Evolutionary conservation across 176 grass and related monocot genomes (phyloP), one percentile per base, ranked within the genome.

Genomic region (barley (Hordeum vulgare)): DNA sequence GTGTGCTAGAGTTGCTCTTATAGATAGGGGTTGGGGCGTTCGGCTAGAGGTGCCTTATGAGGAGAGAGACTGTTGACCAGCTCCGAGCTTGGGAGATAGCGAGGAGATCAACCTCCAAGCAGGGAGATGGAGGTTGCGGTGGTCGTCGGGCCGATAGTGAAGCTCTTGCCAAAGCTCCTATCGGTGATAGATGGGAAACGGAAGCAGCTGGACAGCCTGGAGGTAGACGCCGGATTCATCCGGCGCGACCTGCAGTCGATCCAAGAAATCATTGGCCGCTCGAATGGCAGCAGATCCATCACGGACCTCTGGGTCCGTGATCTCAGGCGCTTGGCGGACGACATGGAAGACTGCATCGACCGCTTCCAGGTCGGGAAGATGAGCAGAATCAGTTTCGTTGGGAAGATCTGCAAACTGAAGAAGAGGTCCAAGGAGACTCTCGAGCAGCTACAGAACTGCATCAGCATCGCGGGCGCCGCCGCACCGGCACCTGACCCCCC

Each of bases 301-400:
- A 41, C 67, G 11, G 67, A 71, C 2, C 21, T 14, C 21, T 71
- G 67, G 67, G 40, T 71, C 67, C 36, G 37, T 8, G 67, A 25
- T 0, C 67, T 71, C 67, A 42, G 67, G 24, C 5, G 37, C 67
- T 3, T 71, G 67, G 67, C 67, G 7, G 67, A 71, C 67, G 67
- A 71, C 37, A 42, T 71, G 11, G 67, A 71, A 71, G 67, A 71
- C 67, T 71, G 67, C 67, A 42, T 71, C 7, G 67, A 71, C 67
- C 39, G 37, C 11, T 71, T 71, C 67, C 67, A 71, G 37, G 67
- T 71, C 21, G 67, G 67, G 37, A 71, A 71, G 67, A 42, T 23
- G n/a, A 42, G 21, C 67, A 42, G 67, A 71, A 15, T 71, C 67
- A 6, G 37, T 25, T 71, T 71, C 67, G 36, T 14, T 2, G 21